A percentile compares a stretch with the other conserved stretches of the same genome.
phyloP scores from a whole-genome alignment of 495 filamentous ascomycete genomes.

The Parathielavia appendiculata region DNA sequence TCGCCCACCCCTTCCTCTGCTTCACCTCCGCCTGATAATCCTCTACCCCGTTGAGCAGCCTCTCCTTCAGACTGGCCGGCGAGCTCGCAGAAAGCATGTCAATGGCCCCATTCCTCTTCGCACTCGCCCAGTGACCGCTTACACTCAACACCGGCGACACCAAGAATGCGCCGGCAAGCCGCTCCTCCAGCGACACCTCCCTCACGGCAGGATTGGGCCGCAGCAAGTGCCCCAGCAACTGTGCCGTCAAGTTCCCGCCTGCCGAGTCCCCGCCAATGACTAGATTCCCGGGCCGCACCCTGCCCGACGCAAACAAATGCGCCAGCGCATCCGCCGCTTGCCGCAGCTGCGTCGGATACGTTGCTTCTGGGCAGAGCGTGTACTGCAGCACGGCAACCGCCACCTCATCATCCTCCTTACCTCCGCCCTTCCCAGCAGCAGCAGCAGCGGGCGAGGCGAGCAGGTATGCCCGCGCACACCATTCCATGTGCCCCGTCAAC shows the following conservation, averaged over 20 bases:
- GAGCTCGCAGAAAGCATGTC: conserved; percentile 28
- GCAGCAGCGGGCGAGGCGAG: conserved; percentile 5
- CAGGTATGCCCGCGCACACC: conserved; percentile 27
- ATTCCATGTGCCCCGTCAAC: conserved; percentile 25
- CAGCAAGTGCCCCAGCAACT: conserved; percentile 28
- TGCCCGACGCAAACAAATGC: conserved; percentile 21
- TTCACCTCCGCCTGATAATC: conserved; percentile 12
- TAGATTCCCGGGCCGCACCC: conserved; percentile 21
- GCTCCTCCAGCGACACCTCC: conserved; percentile 13
- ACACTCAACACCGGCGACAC: conserved; percentile 29
- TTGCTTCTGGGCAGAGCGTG: conserved; percentile 25
- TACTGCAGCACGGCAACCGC: conserved; percentile 35
- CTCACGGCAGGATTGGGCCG: conserved; percentile 24
- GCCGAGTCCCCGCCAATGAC: conserved; percentile 35
- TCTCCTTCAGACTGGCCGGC: background rate
- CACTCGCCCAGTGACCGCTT: conserved; percentile 7
- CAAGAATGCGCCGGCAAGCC: conserved; percentile 27
- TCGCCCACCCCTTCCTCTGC: conserved; percentile 23
- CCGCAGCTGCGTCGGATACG: conserved; percentile 27
- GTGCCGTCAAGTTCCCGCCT: conserved; percentile 29
- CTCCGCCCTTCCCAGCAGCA: background rate
- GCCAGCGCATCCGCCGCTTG: conserved; percentile 29
- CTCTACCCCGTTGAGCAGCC: background rate
- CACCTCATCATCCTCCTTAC: conserved; percentile 22
- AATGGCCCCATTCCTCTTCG: conserved; percentile 19